These are phyloP conservation scores for Singerocomus inundabilis DNA, from an alignment of 1,284 basidiomycete genomes.

Conservation along the genomic window DNA sequence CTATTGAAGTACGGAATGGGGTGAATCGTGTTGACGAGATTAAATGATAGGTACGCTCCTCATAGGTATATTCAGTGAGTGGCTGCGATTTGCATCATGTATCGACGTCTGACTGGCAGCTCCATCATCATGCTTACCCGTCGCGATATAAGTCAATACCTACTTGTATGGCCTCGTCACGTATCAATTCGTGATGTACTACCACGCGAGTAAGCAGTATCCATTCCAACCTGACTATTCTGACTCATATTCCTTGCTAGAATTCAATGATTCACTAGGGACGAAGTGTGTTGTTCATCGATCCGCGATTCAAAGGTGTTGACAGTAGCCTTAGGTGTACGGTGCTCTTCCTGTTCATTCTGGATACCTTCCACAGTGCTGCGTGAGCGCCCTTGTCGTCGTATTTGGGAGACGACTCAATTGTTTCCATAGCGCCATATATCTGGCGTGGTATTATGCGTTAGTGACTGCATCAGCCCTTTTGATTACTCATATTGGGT, in stretches of 20 bases:
- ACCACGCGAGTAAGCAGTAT: slow-evolving; percentile 38
- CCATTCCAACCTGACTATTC: background rate
- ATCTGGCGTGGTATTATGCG: too few species aligned
- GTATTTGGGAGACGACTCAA: background rate
- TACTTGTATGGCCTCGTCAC: too few species aligned
- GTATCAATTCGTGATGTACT: slow-evolving; percentile 46
- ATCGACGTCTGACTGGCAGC: too few species aligned
- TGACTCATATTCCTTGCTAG: background rate
- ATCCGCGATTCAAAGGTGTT: background rate
- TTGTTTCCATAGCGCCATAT: slow-evolving; percentile 10
- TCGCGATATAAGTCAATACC: too few species aligned
- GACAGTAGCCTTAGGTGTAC: slow-evolving; percentile 28
- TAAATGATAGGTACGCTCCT: too few species aligned
- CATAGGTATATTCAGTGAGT: too few species aligned
- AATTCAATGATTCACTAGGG: too few species aligned
- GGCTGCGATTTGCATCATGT: background rate
- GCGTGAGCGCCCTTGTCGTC: slow-evolving; percentile 12
- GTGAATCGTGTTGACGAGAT: slow-evolving; percentile 18
- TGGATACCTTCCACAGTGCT: slow-evolving; percentile 43
- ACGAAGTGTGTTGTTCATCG: slow-evolving; percentile 6
- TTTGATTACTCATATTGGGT: background rate
- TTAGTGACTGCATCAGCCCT: background rate
- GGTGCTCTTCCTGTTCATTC: too few species aligned
- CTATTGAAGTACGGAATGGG: background rate
- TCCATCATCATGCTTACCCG: background rate